These are phyloP conservation scores for Aureobasidium melanogenum DNA, from an alignment of 2,329 filamentous ascomycete genomes.

Conservation along the genomic window DNA sequence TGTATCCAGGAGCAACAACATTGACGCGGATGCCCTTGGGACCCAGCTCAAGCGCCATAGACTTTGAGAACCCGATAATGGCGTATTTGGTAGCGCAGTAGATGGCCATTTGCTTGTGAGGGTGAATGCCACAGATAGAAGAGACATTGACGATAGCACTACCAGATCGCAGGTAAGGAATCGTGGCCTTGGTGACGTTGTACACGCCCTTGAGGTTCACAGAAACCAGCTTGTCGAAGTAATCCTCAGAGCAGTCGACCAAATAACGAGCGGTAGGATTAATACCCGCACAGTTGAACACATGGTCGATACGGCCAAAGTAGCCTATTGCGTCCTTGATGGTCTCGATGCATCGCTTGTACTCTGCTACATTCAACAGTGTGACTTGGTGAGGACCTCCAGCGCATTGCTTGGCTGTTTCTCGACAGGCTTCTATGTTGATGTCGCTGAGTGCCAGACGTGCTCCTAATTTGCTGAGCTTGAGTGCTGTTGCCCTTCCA, in stretches of 20 bases:
- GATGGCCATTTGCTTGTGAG: conserved; percentile 30
- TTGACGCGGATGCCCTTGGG: conserved; percentile 31
- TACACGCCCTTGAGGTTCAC: conserved; percentile 35
- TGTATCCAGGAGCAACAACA: conserved; percentile 33
- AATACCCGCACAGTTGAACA: conserved; percentile 36
- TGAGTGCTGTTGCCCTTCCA: conserved; percentile 34
- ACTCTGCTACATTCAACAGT: conserved; percentile 26
- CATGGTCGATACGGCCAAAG: conserved; percentile 32
- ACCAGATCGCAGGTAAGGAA: conserved; percentile 30
- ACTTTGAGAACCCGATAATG: conserved; percentile 37
- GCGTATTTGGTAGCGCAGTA: conserved; percentile 37
- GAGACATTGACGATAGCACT: conserved; percentile 35
- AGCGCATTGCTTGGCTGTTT: conserved; percentile 20
- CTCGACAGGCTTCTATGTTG: conserved; percentile 23
- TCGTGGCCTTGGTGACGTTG: conserved; percentile 31
- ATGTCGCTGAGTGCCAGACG: conserved; percentile 34
- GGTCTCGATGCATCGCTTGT: conserved; percentile 20
- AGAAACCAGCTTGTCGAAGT: conserved; percentile 30
- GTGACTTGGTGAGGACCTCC: conserved; percentile 27
- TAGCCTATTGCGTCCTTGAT: conserved; percentile 21
- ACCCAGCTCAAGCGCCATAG: conserved; percentile 32
- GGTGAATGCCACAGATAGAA: conserved; percentile 30
- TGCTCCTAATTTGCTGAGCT: conserved; percentile 36
- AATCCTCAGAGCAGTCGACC: conserved; percentile 34
- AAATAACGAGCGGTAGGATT: conserved; percentile 27